These are phyloP conservation scores for Cryptosporidium parvum DNA, from an alignment of 169 alveolate genomes.

Conservation along the genomic window DNA sequence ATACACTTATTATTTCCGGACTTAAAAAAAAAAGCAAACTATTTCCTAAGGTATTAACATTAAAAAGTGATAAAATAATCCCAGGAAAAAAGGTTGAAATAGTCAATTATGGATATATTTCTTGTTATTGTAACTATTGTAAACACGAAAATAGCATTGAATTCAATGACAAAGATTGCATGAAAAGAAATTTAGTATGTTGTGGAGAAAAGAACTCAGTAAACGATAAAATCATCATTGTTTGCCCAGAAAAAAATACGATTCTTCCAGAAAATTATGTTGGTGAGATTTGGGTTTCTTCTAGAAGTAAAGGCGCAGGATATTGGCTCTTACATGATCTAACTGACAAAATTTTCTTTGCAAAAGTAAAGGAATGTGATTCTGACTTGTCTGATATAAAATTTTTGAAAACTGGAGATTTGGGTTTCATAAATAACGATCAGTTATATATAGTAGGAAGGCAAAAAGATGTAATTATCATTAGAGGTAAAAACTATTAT, in stretches of 20 bases:
- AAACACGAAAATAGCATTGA: background rate
- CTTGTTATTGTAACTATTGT: slow-evolving; percentile 51
- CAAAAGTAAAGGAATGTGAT: slow-evolving; percentile 7
- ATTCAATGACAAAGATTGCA: background rate
- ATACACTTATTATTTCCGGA: slow-evolving; percentile 79
- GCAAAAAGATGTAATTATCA: slow-evolving; percentile 77
- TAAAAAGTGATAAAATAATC: slow-evolving; percentile 24
- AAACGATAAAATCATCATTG: slow-evolving; percentile 69
- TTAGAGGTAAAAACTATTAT: slow-evolving; percentile 79
- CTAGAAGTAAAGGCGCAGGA: slow-evolving; percentile 78
- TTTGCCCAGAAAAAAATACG: slow-evolving; percentile 54
- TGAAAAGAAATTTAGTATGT: slow-evolving; percentile 3
- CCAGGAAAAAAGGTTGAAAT: slow-evolving; percentile 6
- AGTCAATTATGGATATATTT: slow-evolving; percentile 6
- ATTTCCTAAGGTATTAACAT: slow-evolving; percentile 37
- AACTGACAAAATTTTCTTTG: slow-evolving; percentile 71
- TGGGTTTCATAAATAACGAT: slow-evolving; percentile 73
- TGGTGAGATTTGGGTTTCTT: slow-evolving; percentile 80
- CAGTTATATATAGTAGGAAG: slow-evolving; percentile 80
- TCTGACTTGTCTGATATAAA: background rate
- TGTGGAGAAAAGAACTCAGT: slow-evolving; percentile 33
- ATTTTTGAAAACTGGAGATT: slow-evolving; percentile 80
- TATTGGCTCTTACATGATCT: slow-evolving; percentile 73
- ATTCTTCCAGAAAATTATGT: slow-evolving; percentile 76
- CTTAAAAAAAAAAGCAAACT: slow-evolving; percentile 7